Evolutionary conservation across 495 filamentous ascomycete genomes (phyloP).

Genomic region (Talaromyces stipitatus): DNA sequence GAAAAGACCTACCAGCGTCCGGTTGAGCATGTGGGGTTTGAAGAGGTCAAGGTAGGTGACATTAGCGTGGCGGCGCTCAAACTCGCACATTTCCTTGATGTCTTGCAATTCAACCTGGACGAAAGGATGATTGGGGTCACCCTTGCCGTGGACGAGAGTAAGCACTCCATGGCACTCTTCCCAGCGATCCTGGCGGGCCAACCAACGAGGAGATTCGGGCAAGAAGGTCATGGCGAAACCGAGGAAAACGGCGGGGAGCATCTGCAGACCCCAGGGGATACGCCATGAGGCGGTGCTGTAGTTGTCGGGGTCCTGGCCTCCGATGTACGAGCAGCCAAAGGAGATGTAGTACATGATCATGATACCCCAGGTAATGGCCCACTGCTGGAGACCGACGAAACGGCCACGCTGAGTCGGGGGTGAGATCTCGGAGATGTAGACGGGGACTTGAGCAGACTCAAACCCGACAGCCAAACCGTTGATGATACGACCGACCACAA

Average conservation of each 20-base stretch:
- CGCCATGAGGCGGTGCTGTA: constrained; percentile 53
- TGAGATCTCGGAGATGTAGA: constrained; percentile 69
- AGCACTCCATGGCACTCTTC: constrained; percentile 59
- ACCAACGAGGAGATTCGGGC: constrained; percentile 73
- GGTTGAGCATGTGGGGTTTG: constrained; percentile 63
- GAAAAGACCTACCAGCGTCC: constrained; percentile 66
- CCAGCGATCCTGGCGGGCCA: constrained; percentile 67
- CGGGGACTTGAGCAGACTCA: constrained; percentile 71
- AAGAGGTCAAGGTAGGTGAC: constrained; percentile 65
- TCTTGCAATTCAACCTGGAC: constrained; percentile 60
- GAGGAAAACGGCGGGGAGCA: constrained; percentile 60
- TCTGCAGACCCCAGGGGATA: constrained; percentile 70
- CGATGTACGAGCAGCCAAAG: constrained; percentile 65
- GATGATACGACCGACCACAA: constrained; percentile 67
- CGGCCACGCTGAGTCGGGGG: constrained; percentile 62
- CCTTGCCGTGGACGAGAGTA: constrained; percentile 58
- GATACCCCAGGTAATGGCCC: constrained; percentile 78
- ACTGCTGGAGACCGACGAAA: constrained; percentile 65
- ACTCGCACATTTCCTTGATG: constrained; percentile 61
- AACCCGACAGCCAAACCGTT: constrained; percentile 73
- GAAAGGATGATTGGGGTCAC: constrained; percentile 52
- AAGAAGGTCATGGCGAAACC: constrained; percentile 56
- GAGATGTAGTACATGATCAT: constrained; percentile 77
- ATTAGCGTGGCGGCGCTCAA: constrained; percentile 55
- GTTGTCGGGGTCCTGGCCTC: constrained; percentile 21